Conservation (phyloP, 768 basidiomycete genomes). For the Pleurotus tuber-regium region DNA sequence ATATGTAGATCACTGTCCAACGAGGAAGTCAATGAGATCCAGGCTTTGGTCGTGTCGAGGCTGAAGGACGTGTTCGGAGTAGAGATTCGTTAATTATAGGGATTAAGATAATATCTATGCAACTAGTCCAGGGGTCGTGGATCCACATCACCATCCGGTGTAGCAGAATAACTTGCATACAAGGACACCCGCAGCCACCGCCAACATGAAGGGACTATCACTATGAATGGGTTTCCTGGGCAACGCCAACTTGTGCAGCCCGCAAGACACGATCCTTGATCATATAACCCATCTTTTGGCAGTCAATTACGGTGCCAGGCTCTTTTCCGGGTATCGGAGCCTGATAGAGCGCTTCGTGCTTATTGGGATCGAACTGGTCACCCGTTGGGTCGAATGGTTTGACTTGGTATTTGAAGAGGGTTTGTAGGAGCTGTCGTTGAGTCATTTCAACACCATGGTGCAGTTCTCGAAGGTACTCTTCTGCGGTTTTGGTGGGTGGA, state of each 20-base stretch:
- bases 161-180: background rate
- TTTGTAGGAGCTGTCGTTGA: conserved; percentile 84
- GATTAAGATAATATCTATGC: conserved; percentile 29
- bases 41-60: conserved; percentile 54
- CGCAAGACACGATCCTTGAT: conserved; percentile 93
- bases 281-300: conserved; percentile 87
- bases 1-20: conserved; percentile 74
- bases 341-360: conserved; percentile 94
- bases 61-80: conserved; percentile 68
- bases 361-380: conserved; percentile 92
- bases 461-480: conserved; percentile 64
- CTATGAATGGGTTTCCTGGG: conserved; percentile 51
- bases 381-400: conserved; percentile 91
- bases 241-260: conserved; percentile 96
- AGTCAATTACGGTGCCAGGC: conserved; percentile 87
- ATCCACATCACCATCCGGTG: conserved; percentile 10
- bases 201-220: background rate
- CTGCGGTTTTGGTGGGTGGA: conserved; percentile 50
- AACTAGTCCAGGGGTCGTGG: conserved; percentile 29
- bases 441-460: conserved; percentile 90
- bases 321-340: conserved; percentile 87
- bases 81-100: conserved; percentile 76
- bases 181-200: background rate
- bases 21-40: conserved; percentile 84
- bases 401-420: conserved; percentile 88